A percentile compares a stretch with the other conserved stretches of the same genome.
Evolutionary conservation across 495 filamentous ascomycete species (phyloP).

Genomic region (Aspergillus ellipticus): DNA sequence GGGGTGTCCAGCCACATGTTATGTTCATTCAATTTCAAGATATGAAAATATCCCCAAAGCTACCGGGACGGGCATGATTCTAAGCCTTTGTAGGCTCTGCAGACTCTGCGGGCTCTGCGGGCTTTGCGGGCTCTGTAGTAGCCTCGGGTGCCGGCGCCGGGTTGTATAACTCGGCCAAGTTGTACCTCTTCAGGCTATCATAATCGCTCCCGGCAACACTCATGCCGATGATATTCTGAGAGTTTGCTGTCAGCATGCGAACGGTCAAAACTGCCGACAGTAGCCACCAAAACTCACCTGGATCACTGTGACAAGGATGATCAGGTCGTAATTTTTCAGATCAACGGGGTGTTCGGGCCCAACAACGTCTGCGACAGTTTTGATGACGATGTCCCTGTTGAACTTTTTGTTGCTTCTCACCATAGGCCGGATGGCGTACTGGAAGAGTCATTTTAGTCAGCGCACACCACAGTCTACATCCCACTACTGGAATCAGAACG

Average conservation of each 20-base stretch:
- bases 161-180: constrained; percentile 15
- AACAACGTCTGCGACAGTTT: constrained; percentile 66
- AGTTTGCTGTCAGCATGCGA: constrained; percentile 5
- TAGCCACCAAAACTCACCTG: constrained; percentile 55
- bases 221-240: constrained; percentile 72
- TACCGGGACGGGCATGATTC: not conserved
- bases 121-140: not conserved
- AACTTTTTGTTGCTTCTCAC: constrained; percentile 75
- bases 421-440: constrained; percentile 90
- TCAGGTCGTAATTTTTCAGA: constrained; percentile 72
- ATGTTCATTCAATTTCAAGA: not conserved
- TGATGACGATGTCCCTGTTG: constrained; percentile 72
- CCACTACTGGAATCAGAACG: constrained; percentile 12
- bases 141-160: not conserved
- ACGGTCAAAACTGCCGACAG: not conserved
- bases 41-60: not conserved
- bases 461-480: not conserved
- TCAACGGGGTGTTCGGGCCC: constrained; percentile 75
- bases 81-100: not conserved
- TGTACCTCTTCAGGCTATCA: constrained; percentile 37
- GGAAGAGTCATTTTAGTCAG: constrained; percentile 2
- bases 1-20: not conserved
- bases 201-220: constrained; percentile 69
- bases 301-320: constrained; percentile 85
- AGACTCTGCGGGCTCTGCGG: no score